A percentile compares a stretch with the other conserved stretches of the same genome.
phyloP scores from a whole-genome alignment of 805 yeast species.

The Candida awuae region DNA sequence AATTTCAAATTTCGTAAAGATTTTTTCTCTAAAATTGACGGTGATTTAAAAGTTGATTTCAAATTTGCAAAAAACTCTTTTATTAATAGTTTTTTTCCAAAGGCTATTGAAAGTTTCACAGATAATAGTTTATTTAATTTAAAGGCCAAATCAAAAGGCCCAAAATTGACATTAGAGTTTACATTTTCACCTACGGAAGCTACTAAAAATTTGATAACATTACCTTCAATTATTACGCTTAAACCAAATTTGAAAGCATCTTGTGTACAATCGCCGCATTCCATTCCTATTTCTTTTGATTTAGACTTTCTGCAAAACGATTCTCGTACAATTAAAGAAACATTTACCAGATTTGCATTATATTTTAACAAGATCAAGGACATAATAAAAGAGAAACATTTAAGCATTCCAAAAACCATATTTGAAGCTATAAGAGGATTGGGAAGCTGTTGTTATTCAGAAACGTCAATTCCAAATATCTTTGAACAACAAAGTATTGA shows the following conservation, averaged over 20 bases:
- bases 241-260: conserved; percentile 13
- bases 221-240: conserved; percentile 8
- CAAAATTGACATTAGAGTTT: background rate
- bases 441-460: background rate
- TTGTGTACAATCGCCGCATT: conserved; percentile 12
- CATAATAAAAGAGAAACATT: conserved; percentile 3
- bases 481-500: conserved; percentile 4
- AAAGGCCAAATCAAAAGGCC: background rate
- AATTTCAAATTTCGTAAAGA: conserved; percentile 7
- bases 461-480: conserved; percentile 1
- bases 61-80: conserved; percentile 2
- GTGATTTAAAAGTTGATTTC: conserved; percentile 3
- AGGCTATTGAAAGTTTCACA: background rate
- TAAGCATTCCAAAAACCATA: conserved; percentile 11
- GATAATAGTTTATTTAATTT: background rate
- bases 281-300: conserved; percentile 17
- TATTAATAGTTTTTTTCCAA: conserved; percentile 4
- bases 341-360: conserved; percentile 5
- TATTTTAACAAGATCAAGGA: conserved; percentile 8
- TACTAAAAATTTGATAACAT: background rate
- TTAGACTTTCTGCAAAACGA: conserved; percentile 5
- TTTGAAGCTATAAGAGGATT: conserved; percentile 8
- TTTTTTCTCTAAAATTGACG: conserved; percentile 10
- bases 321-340: background rate
- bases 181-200: background rate